Evolutionary conservation across 2,329 filamentous ascomycete species (phyloP), one percentile per base, ranked within the genome.

Genomic region (Aspergillus tubingensis): DNA sequence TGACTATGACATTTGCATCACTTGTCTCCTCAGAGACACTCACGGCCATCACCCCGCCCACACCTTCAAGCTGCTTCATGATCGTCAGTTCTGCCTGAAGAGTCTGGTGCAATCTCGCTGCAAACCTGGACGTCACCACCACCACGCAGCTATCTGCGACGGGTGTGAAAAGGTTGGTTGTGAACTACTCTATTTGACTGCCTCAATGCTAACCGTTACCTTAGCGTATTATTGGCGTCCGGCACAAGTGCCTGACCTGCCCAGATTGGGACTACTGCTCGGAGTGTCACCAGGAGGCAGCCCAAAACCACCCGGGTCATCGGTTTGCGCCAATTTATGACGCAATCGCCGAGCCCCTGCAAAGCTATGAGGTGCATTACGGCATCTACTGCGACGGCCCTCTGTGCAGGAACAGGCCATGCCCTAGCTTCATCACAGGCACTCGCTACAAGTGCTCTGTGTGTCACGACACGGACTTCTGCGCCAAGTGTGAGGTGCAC

Each of bases 211-310:
- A 60, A 75, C 55, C 32, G 27, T 25, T n/a, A 44, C 57, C 51
- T 38, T 63, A 88, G 83, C 88, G 87, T 75, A 95, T 99, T 70
- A 83, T 85, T 68, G 96, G 95, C 68, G 84, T 96, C 59, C 94
- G 95, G 68, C 90, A 98, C 85, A 99, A 99, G 84, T 99, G 95
- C 76, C 83, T 98, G 65, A 89, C 92, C 74, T 99, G 95, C 81
- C 95, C 96, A 47, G 95, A 99, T 77, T 99, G 92, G 90, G 95
- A 99, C 72, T 98, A 91, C 80, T 99, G 95, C 82, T 83, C 85
- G 23, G 81, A 86, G 8, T 99, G 96, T 77, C 77, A 91, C 60
- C 79, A 83, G 68, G 86, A 83, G 66, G 89, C 91, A 48, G 77
- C 79, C 62, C 83, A 86, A 69, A 86, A 85, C 53, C 96, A 99